Conservation (phyloP, 2,329 filamentous ascomycete species). For the Purpureocillium lavendulum region DNA sequence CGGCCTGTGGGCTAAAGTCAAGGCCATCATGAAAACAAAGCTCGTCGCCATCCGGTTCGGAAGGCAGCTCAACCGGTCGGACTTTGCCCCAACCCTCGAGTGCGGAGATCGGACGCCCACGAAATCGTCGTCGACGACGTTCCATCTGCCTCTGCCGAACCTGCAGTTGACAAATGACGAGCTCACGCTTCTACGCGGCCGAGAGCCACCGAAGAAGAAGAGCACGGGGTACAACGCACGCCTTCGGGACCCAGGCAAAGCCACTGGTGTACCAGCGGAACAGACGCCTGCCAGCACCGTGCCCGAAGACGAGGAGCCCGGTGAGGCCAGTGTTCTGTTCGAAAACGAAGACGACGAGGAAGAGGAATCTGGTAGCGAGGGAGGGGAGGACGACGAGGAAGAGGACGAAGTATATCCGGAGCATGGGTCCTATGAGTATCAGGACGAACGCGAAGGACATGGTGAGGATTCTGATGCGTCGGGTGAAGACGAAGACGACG, state of each 20-base stretch:
- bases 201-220: slow-evolving; percentile 26
- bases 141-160: slow-evolving; percentile 24
- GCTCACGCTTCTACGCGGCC: slow-evolving; percentile 22
- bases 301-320: slow-evolving; percentile 8
- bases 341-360: slow-evolving; percentile 14
- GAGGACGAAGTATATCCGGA: background rate
- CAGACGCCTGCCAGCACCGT: slow-evolving; percentile 10
- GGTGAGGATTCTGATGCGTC: slow-evolving; percentile 16
- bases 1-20: slow-evolving; percentile 74
- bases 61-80: slow-evolving; percentile 33
- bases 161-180: slow-evolving; percentile 26
- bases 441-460: slow-evolving; percentile 16
- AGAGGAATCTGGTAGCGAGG: slow-evolving; percentile 15
- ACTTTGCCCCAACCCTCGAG: slow-evolving; percentile 25
- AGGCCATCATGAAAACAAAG: slow-evolving; percentile 82
- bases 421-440: slow-evolving; percentile 14
- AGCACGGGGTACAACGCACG: slow-evolving; percentile 26
- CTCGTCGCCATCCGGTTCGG: slow-evolving; percentile 58
- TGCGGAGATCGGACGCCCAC: slow-evolving; percentile 25
- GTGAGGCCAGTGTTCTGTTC: slow-evolving; percentile 1
- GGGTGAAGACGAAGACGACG: slow-evolving; percentile 17
- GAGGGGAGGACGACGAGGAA: slow-evolving; percentile 7
- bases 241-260: slow-evolving; percentile 15
- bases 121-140: slow-evolving; percentile 19
- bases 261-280: slow-evolving; percentile 9